These are phyloP conservation scores for Pseudevernia furfuracea DNA, from an alignment of 495 filamentous ascomycete genomes.

Conservation along the genomic window DNA sequence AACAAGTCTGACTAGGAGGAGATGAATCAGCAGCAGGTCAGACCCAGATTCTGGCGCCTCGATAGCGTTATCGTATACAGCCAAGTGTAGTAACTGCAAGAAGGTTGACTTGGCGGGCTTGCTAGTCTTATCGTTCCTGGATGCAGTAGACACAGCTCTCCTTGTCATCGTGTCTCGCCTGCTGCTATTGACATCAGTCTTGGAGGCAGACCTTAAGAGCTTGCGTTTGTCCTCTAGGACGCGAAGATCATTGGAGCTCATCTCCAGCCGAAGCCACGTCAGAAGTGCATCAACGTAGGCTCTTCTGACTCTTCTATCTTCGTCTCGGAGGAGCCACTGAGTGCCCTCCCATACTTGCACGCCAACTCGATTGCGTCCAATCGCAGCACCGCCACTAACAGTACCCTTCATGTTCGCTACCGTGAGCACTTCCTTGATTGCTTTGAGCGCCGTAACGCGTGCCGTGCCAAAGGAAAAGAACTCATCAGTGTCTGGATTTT, in stretches of 20 bases:
- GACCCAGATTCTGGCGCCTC: constrained; percentile 59
- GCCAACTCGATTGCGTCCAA: constrained; percentile 64
- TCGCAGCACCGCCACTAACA: constrained; percentile 50
- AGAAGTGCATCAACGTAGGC: constrained; percentile 76
- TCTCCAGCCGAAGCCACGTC: constrained; percentile 76
- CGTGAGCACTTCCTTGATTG: constrained; percentile 69
- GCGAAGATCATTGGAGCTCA: constrained; percentile 56
- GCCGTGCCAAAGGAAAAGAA: constrained; percentile 69
- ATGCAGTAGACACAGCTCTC: constrained; percentile 62
- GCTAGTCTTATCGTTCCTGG: constrained; percentile 51
- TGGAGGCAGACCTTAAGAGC: constrained; percentile 27
- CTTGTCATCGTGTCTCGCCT: constrained; percentile 43
- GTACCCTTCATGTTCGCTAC: constrained; percentile 64
- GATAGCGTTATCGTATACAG: constrained; percentile 76
- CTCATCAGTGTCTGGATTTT: constrained; percentile 44
- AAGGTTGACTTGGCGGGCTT: constrained; percentile 57
- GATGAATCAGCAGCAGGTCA: constrained; percentile 67
- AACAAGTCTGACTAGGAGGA: constrained; percentile 63
- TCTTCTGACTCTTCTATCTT: constrained; percentile 64
- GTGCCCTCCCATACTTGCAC: constrained; percentile 85
- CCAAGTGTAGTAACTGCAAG: constrained; percentile 75
- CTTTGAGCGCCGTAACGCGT: constrained; percentile 66
- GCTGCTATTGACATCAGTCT: constrained; percentile 28
- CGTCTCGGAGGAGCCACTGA: constrained; percentile 77
- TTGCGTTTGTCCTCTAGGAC: constrained; percentile 43